Percentiles rank a stretch among this genome's conserved stretches.
Conservation (phyloP, 2,329 filamentous ascomycete species). For the Zymoseptoria crescenta region DNA sequence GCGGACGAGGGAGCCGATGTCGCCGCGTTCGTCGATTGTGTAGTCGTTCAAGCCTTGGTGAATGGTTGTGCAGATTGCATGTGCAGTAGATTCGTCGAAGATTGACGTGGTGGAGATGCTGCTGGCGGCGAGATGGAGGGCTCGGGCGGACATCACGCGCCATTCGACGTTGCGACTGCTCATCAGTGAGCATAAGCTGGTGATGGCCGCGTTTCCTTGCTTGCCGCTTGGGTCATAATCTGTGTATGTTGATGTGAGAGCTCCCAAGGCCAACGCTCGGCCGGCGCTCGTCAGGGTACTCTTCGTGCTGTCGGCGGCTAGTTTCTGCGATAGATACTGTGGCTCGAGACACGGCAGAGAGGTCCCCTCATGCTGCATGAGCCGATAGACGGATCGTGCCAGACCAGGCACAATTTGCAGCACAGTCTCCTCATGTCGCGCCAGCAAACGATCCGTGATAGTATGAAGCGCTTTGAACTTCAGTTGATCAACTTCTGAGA, state of each 20-base stretch:
- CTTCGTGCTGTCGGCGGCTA: constrained; percentile 30
- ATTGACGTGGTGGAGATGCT: not conserved
- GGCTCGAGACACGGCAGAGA: constrained; percentile 18
- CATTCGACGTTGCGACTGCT: constrained; percentile 35
- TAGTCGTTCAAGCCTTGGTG: constrained; percentile 67
- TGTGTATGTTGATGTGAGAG: constrained; percentile 19
- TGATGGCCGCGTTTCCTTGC: constrained; percentile 22
- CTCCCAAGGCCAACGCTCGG: constrained; percentile 38
- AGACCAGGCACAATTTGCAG: constrained; percentile 19
- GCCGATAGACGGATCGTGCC: constrained; percentile 8
- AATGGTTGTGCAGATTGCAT: constrained; percentile 22
- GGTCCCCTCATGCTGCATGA: constrained; percentile 7
- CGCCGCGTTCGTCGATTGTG: constrained; percentile 78
- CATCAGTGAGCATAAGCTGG: constrained; percentile 26
- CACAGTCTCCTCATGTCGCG: constrained; percentile 23
- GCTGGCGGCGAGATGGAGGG: constrained; percentile 26
- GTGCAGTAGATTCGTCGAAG: constrained; percentile 6
- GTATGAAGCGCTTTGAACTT: constrained; percentile 13
- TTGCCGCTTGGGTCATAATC: constrained; percentile 12
- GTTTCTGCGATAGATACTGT: constrained; percentile 12
- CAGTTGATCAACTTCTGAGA: no score
- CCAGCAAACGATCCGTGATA: constrained; percentile 20
- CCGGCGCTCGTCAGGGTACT: constrained; percentile 35
- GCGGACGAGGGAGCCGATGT: constrained; percentile 80
- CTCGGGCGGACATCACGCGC: constrained; percentile 36